Percentiles rank a stretch among this genome's conserved stretches.
These are phyloP conservation scores for Arxiozyma heterogenica DNA, from an alignment of 1,139 yeast genomes.

Conservation along the genomic window DNA sequence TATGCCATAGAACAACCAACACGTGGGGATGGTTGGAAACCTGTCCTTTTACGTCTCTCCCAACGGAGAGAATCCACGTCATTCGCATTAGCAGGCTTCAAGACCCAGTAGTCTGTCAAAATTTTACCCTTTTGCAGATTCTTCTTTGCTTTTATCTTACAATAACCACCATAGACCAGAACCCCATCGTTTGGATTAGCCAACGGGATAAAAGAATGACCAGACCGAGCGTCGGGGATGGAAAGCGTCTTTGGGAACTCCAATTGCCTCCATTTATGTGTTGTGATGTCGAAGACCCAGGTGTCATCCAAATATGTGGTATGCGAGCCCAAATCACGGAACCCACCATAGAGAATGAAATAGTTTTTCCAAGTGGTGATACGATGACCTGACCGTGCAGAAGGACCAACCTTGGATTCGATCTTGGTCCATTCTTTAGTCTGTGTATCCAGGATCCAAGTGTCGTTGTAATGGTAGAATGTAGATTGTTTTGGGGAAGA, in stretches of 20 bases:
- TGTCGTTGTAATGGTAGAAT: conserved; percentile 92
- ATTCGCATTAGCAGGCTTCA: conserved; percentile 61
- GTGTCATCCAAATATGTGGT: conserved; percentile 78
- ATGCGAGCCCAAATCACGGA: conserved; percentile 76
- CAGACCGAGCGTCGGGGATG: conserved; percentile 85
- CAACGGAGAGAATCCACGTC: conserved; percentile 75
- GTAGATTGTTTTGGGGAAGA: conserved; percentile 94
- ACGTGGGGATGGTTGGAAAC: conserved; percentile 81
- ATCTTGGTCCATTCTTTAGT: conserved; percentile 86
- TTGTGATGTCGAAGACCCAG: conserved; percentile 88
- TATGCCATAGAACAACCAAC: conserved; percentile 89
- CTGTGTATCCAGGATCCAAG: conserved; percentile 82
- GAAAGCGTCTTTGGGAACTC: conserved; percentile 78
- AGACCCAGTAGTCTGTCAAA: conserved; percentile 77
- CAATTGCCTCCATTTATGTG: conserved; percentile 83
- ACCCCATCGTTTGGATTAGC: conserved; percentile 62
- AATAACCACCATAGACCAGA: conserved; percentile 84
- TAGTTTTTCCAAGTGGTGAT: conserved; percentile 88
- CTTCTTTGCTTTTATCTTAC: conserved; percentile 83
- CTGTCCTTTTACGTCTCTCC: conserved; percentile 85
- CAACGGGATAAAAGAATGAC: conserved; percentile 72
- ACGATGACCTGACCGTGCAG: conserved; percentile 87
- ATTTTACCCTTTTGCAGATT: conserved; percentile 89
- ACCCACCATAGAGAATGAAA: conserved; percentile 81
- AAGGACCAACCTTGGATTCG: conserved; percentile 59